These are phyloP conservation scores for Niveomyces coronatus DNA, from an alignment of 2,329 filamentous ascomycete species.

Conservation along the genomic window DNA sequence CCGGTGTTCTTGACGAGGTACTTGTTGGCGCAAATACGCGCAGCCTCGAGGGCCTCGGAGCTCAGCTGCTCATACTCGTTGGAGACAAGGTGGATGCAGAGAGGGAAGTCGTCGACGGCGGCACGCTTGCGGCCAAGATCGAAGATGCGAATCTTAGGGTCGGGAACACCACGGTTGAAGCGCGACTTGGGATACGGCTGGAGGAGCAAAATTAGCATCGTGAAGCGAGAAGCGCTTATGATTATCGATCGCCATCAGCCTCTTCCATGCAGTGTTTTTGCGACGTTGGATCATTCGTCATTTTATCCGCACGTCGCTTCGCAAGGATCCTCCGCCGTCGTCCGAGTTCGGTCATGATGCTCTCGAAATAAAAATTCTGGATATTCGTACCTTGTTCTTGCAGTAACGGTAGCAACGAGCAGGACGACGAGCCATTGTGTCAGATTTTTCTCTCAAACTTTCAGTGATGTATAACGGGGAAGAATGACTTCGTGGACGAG, in stretches of 20 bases:
- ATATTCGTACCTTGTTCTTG: slow-evolving; percentile 93
- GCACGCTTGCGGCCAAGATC: slow-evolving; percentile 98
- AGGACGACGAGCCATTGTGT: slow-evolving; percentile 98
- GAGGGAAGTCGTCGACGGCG: slow-evolving; percentile 98
- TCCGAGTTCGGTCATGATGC: not conserved
- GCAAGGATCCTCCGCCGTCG: not conserved
- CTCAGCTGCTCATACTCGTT: slow-evolving; percentile 99
- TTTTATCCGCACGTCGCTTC: not conserved
- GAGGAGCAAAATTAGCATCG: not conserved
- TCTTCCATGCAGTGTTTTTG: not conserved
- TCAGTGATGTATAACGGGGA: slow-evolving; percentile 25
- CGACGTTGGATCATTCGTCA: slow-evolving; percentile 1
- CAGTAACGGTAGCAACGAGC: slow-evolving; percentile 99
- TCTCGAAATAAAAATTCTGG: slow-evolving; percentile 10
- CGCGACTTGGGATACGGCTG: slow-evolving; percentile 98
- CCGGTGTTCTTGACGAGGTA: slow-evolving; percentile 64
- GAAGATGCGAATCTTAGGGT: slow-evolving; percentile 89
- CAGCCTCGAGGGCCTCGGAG: slow-evolving; percentile 98
- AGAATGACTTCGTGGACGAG: slow-evolving; percentile 18
- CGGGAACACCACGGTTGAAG: slow-evolving; percentile 98
- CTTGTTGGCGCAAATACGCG: slow-evolving; percentile 99
- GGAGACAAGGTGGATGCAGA: slow-evolving; percentile 98
- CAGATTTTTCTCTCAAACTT: slow-evolving; percentile 41
- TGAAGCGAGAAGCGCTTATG: slow-evolving; percentile 13
- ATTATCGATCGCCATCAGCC: no score